These are phyloP conservation scores for Ceriops tagal DNA, from an alignment of 345 rosid species.

Conservation along the genomic window DNA sequence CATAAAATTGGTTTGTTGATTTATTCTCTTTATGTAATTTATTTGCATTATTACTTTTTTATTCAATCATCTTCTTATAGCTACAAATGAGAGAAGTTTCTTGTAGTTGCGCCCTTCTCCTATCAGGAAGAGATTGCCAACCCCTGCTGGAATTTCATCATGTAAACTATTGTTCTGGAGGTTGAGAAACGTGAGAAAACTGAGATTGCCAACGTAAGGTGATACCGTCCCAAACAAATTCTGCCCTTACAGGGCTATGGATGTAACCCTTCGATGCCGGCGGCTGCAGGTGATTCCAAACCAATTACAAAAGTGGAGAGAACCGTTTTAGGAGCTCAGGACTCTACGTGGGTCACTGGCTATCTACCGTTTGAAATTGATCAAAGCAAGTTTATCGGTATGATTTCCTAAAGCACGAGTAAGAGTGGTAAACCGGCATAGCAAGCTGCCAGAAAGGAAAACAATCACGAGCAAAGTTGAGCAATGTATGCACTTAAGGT, in stretches of 20 bases:
- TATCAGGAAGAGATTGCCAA: constrained; percentile 16
- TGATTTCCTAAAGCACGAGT: constrained; percentile 6
- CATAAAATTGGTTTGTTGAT: too few relatives aligned
- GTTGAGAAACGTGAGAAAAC: constrained; percentile 9
- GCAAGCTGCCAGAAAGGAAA: constrained; percentile 4
- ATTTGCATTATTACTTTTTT: too few relatives aligned
- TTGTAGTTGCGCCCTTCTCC: too few relatives aligned
- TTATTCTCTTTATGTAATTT: too few relatives aligned
- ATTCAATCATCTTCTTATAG: too few relatives aligned
- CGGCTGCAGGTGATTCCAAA: constrained; percentile 8
- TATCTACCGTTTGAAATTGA: constrained; percentile 10
- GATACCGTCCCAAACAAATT: constrained; percentile 11
- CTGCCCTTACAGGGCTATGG: constrained; percentile 2
- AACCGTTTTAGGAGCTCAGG: constrained; percentile 17
- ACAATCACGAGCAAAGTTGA: neutral
- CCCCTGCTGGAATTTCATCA: constrained; percentile 13
- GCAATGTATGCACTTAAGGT: too few relatives aligned
- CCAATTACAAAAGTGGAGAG: constrained; percentile 15
- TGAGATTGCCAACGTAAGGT: constrained; percentile 13
- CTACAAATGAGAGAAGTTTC: too few relatives aligned
- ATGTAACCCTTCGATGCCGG: constrained; percentile 7
- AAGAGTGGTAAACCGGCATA: neutral
- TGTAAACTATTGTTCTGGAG: constrained; percentile 10
- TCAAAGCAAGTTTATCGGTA: constrained; percentile 8
- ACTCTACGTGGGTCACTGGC: constrained; percentile 10